Conservation (phyloP, 1,284 basidiomycete species). For the Ceratobasidium sp. region DNA sequence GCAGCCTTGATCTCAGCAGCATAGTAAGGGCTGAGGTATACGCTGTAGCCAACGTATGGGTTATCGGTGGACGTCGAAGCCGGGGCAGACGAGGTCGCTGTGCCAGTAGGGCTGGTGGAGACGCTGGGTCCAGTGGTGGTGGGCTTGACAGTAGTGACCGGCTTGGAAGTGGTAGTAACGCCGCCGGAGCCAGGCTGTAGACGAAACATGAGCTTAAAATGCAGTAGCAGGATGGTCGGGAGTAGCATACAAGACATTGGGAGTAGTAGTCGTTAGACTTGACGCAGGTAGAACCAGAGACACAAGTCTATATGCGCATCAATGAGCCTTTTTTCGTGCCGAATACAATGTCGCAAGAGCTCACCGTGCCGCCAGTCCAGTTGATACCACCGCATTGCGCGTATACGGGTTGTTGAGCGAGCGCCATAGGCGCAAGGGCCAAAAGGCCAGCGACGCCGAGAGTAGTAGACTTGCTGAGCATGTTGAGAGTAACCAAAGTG, state of each 20-base stretch:
- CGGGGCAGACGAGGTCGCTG: slow-evolving; percentile 8
- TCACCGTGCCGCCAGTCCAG: slow-evolving; percentile 15
- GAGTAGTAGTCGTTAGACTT: slow-evolving; percentile 61
- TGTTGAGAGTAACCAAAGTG: background rate
- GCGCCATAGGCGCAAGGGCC: slow-evolving; percentile 5
- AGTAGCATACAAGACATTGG: slow-evolving; percentile 58
- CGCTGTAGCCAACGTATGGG: slow-evolving; percentile 39
- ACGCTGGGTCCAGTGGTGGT: slow-evolving; percentile 10
- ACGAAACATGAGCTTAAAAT: background rate
- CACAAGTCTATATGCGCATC: slow-evolving; percentile 18
- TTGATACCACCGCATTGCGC: slow-evolving; percentile 22
- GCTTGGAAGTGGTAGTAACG: background rate
- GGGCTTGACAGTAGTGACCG: no score
- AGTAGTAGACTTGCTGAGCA: background rate
- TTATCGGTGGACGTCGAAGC: slow-evolving; percentile 31
- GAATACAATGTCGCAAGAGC: background rate
- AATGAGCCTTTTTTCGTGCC: background rate
- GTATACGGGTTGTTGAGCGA: slow-evolving; percentile 13
- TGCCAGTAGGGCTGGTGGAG: slow-evolving; percentile 25
- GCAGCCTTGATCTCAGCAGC: slow-evolving; percentile 39
- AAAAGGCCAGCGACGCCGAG: slow-evolving; percentile 21
- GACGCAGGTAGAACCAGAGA: slow-evolving; percentile 49
- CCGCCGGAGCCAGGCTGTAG: background rate
- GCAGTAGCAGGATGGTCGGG: background rate
- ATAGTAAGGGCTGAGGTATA: slow-evolving; percentile 40